phyloP scores from a whole-genome alignment of 352 stramenopile genomes.

The Globisporangium middletonii region DNA sequence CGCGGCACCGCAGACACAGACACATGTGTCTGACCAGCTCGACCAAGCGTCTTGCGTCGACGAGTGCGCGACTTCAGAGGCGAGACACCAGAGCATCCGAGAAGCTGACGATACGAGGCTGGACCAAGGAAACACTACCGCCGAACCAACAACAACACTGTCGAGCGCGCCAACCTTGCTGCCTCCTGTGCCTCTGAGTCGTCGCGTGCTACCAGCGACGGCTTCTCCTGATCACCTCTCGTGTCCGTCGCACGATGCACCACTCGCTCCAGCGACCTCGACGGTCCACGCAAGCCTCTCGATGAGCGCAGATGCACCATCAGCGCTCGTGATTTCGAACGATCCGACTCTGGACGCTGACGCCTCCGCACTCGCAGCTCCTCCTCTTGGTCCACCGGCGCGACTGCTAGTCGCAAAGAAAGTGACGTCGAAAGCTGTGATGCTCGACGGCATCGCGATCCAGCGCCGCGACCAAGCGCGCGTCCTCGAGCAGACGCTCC shows the following conservation, averaged over 20 bases:
- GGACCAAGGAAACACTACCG: background rate
- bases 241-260: background rate
- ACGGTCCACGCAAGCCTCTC: background rate
- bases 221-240: too few species aligned
- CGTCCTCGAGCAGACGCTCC: slow-evolving; percentile 17
- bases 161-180: too few species aligned
- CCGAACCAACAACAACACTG: background rate
- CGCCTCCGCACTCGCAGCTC: background rate
- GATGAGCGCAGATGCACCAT: background rate
- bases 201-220: too few species aligned
- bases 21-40: background rate
- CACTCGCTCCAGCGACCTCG: background rate
- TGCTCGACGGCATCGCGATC: slow-evolving; percentile 14
- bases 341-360: background rate
- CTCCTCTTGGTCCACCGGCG: too few species aligned
- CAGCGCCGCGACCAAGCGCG: slow-evolving; percentile 11
- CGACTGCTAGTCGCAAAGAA: too few species aligned
- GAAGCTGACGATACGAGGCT: too few species aligned
- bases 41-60: background rate
- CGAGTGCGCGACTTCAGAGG: background rate
- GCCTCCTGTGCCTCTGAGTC: too few species aligned
- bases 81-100: too few species aligned
- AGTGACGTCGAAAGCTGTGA: slow-evolving; percentile 1
- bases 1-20: background rate
- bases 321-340: background rate